phyloP scores from a whole-genome alignment of 139 green algal genomes.

The Desmodesmus armatus region DNA sequence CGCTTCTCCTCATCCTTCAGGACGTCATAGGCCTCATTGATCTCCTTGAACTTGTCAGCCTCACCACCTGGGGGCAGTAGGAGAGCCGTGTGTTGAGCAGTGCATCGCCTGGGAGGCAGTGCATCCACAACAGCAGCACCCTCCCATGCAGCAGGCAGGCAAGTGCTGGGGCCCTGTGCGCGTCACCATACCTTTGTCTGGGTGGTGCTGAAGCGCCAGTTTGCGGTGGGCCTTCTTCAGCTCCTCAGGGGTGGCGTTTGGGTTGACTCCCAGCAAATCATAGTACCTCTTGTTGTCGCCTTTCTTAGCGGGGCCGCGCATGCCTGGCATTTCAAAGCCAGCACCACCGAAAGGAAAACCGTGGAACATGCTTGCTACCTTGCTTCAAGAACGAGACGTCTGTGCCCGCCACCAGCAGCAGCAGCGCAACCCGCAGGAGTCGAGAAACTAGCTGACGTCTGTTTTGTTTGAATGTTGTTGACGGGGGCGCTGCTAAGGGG shows the following conservation, averaged over 20 bases:
- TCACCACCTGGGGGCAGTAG: slow-evolving; percentile 79
- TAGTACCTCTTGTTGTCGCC: slow-evolving; percentile 85
- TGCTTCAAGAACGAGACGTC: too few species aligned
- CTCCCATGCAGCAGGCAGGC: too few species aligned
- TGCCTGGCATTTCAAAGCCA: slow-evolving; percentile 31
- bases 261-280: slow-evolving; percentile 89
- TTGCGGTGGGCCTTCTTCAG: slow-evolving; percentile 93
- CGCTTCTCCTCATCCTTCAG: slow-evolving; percentile 96
- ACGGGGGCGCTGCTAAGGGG: too few species aligned
- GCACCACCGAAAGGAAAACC: slow-evolving; percentile 58
- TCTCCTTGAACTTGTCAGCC: slow-evolving; percentile 98
- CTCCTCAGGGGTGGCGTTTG: slow-evolving; percentile 78
- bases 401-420: too few species aligned
- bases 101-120: not conserved
- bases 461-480: too few species aligned
- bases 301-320: slow-evolving; percentile 50
- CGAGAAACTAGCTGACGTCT: too few species aligned
- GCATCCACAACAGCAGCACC: too few species aligned
- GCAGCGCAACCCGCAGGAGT: too few species aligned
- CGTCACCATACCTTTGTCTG: slow-evolving; percentile 83
- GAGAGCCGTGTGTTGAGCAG: not conserved
- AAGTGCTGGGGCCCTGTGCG: not conserved
- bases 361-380: slow-evolving; percentile 53
- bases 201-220: slow-evolving; percentile 88
- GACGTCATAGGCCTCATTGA: slow-evolving; percentile 98